These are phyloP conservation scores for Talaromyces sp. DNA, from an alignment of 2,329 filamentous ascomycete species.

Conservation along the genomic window DNA sequence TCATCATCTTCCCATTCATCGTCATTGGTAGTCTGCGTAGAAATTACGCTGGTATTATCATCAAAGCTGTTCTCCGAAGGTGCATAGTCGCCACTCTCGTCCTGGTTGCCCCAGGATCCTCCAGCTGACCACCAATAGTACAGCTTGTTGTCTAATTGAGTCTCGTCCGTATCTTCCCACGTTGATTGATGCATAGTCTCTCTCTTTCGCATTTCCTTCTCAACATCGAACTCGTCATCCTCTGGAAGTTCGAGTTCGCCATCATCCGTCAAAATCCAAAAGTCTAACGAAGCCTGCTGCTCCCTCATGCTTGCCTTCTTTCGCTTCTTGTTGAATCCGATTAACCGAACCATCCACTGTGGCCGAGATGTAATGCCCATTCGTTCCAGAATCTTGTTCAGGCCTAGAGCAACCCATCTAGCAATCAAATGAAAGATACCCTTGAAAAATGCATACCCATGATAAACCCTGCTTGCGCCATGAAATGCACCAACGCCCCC, in stretches of 20 bases:
- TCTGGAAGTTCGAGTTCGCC: slow-evolving; percentile 56
- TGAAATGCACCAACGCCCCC: slow-evolving; percentile 77
- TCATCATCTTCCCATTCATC: slow-evolving; percentile 50
- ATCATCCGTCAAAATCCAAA: slow-evolving; percentile 54
- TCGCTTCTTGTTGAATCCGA: slow-evolving; percentile 28
- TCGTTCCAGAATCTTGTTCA: slow-evolving; percentile 54
- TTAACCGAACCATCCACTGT: slow-evolving; percentile 54
- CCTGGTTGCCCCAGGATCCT: slow-evolving; percentile 79
- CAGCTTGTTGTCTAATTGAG: slow-evolving; percentile 67
- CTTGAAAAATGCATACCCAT: slow-evolving; percentile 70
- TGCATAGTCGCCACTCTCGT: slow-evolving; percentile 75
- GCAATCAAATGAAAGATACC: slow-evolving; percentile 67
- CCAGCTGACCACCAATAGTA: slow-evolving; percentile 83
- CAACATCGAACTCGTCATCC: slow-evolving; percentile 71
- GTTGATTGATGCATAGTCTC: slow-evolving; percentile 45
- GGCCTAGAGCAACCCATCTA: slow-evolving; percentile 55
- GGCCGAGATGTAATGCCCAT: slow-evolving; percentile 63
- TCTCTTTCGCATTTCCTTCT: slow-evolving; percentile 69
- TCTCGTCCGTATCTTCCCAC: slow-evolving; percentile 55
- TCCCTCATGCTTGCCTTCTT: slow-evolving; percentile 19
- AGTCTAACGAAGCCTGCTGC: slow-evolving; percentile 42
- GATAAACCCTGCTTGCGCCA: slow-evolving; percentile 70
- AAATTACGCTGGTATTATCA: slow-evolving; percentile 79
- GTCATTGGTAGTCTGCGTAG: slow-evolving; percentile 53
- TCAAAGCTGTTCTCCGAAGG: slow-evolving; percentile 57